Base-by-base conservation (phyloP, 208 protist species). In the Wallacemonas rigidus region DNA sequence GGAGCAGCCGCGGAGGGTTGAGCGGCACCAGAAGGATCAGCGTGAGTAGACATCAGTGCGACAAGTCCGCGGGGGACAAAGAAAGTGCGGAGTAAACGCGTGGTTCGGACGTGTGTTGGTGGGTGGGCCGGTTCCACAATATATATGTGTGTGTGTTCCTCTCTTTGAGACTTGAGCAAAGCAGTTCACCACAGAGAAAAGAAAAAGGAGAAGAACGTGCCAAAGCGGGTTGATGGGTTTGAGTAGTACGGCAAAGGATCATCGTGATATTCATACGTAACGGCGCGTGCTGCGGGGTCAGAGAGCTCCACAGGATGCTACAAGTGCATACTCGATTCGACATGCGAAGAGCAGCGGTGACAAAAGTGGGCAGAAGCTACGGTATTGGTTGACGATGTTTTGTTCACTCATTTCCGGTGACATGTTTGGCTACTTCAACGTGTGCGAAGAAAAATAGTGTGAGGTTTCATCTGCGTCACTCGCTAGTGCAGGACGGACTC, bases 1-100 rank as follows among this genome's bases (percentile, higher is more conserved):
- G 81, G 60, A 80, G 75, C 71, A 80, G 85, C 67, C 74, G 73
- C 12, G 74, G 60, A 41, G 12, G 60, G 60, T n/a, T 8, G n/a
- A 11, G 60, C 60, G 11, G 60, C 60, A 51, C 43, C 60, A 39
- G 38, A 8, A 9, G 60, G 60, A 39, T 50, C n/a, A 41, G 48
- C n/a, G 7, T 69, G 15, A 40, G 35, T 57, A 5, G 63, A 53
- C 60, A 51, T 65, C 11, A 51, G n/a, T 41, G 60, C 60, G 7
- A 41, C 60, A 65, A 48, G n/a, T 57, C 53, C 53, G 17, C 53
- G 53, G 17, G 15, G 53, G 53, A 57, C 11, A 57, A 48, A 65
- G n/a, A 26, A 3, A 39, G 44, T 40, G 38, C 45, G 48, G 15
- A 67, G 67, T 14, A 2, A 39, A 45, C 41, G 47, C 63, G 63